Evolutionary conservation across 2,329 filamentous ascomycete species (phyloP), one percentile per base, ranked within the genome.

Genomic region (Mycosphaerelloides madeirae): DNA sequence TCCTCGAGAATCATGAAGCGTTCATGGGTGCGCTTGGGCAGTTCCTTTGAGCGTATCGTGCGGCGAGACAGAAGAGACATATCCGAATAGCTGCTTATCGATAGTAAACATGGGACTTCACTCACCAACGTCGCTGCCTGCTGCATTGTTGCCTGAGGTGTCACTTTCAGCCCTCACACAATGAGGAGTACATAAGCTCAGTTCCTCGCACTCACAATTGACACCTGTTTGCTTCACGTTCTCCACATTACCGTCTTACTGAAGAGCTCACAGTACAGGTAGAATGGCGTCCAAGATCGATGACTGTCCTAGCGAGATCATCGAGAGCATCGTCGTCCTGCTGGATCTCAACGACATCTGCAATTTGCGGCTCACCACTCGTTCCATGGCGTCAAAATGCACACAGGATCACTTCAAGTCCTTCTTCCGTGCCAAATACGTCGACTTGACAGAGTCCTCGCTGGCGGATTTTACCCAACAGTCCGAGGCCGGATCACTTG

Each of bases 1-100:
- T 94, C 86, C 81, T 81, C 37, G 88, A 94, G 67, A 77, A 80
- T 53, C 82, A 85, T 0, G 67, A 72, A 44, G 80, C 75, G 3
- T 89, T 90, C 62, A 83, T 83, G 61, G 69, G 76, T 20, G 78
- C 79, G 35, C 71, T 91, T 2, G 68, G 72, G 32, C 69, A 64
- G 7, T 86, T 85, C 51, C 54, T 87, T 52, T 63, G 44, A 49
- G 44, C 3, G n/a, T 29, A 14, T 25, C 3, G 35, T 3, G 35
- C 16, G 14, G 4, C 20, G 13, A 16, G 13, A 14, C 35, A 38
- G 18, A 38, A 14, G 35, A 38, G n/a, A n/a, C n/a, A n/a, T n/a
- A n/a, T n/a, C n/a, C n/a, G n/a, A n/a, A n/a, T n/a, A n/a, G n/a
- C n/a, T n/a, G n/a, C n/a, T n/a, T 32, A n/a, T 32, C 31, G 31